Evolutionary conservation across 805 yeast species (phyloP).

Genomic region (Zygosaccharomyces bailii): DNA sequence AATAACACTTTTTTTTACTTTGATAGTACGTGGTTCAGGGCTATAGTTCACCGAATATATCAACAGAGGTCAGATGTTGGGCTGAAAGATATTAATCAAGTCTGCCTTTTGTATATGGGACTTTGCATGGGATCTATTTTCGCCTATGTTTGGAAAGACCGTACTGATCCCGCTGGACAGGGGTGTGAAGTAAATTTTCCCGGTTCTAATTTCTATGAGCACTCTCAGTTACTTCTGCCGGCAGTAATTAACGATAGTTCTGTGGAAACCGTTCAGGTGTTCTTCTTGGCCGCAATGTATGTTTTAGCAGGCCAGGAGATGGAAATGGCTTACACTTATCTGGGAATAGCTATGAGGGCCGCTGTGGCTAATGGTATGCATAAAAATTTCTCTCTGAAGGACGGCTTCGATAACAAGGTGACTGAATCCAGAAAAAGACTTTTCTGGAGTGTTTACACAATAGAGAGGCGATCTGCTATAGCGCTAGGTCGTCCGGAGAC

Average conservation of each 20-base stretch:
- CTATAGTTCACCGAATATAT: slow-evolving; percentile 6
- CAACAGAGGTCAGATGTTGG: slow-evolving; percentile 9
- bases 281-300: slow-evolving; percentile 13
- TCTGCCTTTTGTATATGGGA: slow-evolving; percentile 13
- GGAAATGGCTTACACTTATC: slow-evolving; percentile 13
- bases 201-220: slow-evolving; percentile 11
- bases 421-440: slow-evolving; percentile 13
- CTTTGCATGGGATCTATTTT: slow-evolving; percentile 14
- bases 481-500: too few species aligned
- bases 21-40: slow-evolving; percentile 8
- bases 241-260: slow-evolving; percentile 15
- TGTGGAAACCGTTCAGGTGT: slow-evolving; percentile 13
- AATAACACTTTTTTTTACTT: slow-evolving; percentile 12
- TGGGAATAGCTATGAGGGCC: slow-evolving; percentile 14
- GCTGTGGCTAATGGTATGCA: slow-evolving; percentile 16
- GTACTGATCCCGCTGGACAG: neutral
- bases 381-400: slow-evolving; percentile 8
- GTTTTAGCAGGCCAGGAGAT: slow-evolving; percentile 13
- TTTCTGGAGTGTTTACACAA: slow-evolving; percentile 14
- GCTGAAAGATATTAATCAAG: slow-evolving; percentile 9
- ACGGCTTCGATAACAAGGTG: slow-evolving; percentile 7
- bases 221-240: slow-evolving; percentile 13
- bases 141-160: slow-evolving; percentile 12
- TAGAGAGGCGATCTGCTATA: slow-evolving; percentile 14
- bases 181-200: slow-evolving; percentile 1